A percentile compares a stretch with the other conserved stretches of the same genome.
Conservation (phyloP, 805 yeast species). For the Candida suzukii region DNA sequence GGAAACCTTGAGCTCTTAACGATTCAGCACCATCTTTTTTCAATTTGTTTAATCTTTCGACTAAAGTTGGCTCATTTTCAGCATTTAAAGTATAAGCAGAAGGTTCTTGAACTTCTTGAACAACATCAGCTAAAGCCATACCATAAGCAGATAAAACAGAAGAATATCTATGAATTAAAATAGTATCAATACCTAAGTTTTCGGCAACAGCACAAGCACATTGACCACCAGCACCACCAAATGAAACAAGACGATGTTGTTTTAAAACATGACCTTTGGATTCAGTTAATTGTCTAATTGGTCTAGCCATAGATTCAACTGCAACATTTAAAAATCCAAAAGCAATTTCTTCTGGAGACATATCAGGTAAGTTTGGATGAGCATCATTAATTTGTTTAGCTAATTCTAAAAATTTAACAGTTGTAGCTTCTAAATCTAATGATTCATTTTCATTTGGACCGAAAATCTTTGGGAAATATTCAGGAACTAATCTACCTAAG, state of each 20-base stretch:
- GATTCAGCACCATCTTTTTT: conserved; percentile 32
- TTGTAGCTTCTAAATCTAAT: conserved; percentile 50
- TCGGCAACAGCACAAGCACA: conserved; percentile 76
- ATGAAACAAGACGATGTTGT: conserved; percentile 67
- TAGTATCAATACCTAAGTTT: conserved; percentile 58
- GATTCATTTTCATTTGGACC: conserved; percentile 75
- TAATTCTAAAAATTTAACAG: conserved; percentile 42
- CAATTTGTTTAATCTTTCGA: conserved; percentile 39
- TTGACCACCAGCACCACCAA: conserved; percentile 95
- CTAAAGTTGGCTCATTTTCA: conserved; percentile 26
- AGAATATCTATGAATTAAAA: conserved; percentile 73
- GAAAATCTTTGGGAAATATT: conserved; percentile 72
- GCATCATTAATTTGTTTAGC: conserved; percentile 51
- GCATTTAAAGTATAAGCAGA: conserved; percentile 38
- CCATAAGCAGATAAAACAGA: conserved; percentile 86
- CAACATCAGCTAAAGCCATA: conserved; percentile 81
- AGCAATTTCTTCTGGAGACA: conserved; percentile 66
- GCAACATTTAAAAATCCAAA: conserved; percentile 79
- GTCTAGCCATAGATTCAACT: conserved; percentile 85
- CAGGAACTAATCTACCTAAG: conserved; percentile 66
- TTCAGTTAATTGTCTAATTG: conserved; percentile 78
- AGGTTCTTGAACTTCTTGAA: conserved; percentile 73
- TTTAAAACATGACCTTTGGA: conserved; percentile 69
- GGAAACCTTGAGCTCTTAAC: conserved; percentile 48
- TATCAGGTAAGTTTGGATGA: conserved; percentile 29